Evolutionary conservation across 768 basidiomycete species (phyloP).

Genomic region (Lactarius akahatsu): DNA sequence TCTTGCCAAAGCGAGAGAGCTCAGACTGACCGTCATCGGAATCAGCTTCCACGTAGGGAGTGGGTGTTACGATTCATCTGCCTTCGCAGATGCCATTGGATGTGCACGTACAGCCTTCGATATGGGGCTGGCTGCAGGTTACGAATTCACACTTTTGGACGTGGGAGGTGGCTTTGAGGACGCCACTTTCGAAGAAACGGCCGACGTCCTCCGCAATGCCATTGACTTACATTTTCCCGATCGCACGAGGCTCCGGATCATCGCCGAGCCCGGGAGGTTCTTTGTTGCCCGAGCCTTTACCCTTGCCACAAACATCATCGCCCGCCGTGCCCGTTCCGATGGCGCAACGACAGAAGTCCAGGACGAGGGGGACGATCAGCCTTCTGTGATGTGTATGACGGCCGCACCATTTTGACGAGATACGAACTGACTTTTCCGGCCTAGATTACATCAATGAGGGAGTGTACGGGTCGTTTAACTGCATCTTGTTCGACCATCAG

Average conservation of each 20-base stretch:
- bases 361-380: constrained; percentile 40
- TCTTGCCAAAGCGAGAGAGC: constrained; percentile 72
- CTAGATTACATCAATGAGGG: constrained; percentile 91
- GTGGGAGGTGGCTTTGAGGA: constrained; percentile 98
- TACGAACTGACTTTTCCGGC: neutral
- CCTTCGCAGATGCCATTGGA: constrained; percentile 86
- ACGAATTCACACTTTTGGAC: constrained; percentile 80
- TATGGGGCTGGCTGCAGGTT: constrained; percentile 81
- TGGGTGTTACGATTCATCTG: constrained; percentile 90
- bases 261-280: constrained; percentile 95
- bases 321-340: constrained; percentile 61
- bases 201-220: constrained; percentile 63
- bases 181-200: constrained; percentile 77
- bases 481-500: constrained; percentile 92
- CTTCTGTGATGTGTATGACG: constrained; percentile 87
- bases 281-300: constrained; percentile 92
- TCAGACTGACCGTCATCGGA: constrained; percentile 84
- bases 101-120: constrained; percentile 84
- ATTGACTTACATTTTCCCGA: constrained; percentile 81
- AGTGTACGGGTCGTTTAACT: constrained; percentile 96
- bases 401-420: constrained; percentile 26
- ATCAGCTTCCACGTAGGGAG: constrained; percentile 98
- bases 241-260: constrained; percentile 66
- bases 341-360: constrained; percentile 32
- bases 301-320: constrained; percentile 91